These are phyloP conservation scores for Umbelopsis sp. DNA, from an alignment of 192 early-diverging fungal species.

Conservation along the genomic window DNA sequence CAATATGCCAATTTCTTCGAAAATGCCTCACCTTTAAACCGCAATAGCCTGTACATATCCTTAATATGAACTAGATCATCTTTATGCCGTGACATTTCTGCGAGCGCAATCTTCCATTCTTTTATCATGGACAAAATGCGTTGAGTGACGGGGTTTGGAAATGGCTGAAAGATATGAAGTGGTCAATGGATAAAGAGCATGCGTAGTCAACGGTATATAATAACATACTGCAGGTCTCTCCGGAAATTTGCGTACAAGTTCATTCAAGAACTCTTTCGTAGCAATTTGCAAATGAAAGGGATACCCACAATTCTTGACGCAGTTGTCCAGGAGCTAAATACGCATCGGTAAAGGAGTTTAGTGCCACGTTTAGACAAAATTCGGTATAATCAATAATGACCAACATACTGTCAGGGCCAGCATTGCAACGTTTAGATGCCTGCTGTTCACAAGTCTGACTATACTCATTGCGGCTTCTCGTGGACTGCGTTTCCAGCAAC, in stretches of 20 bases:
- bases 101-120: slow-evolving; percentile 92
- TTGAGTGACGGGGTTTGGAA: slow-evolving; percentile 75
- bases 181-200: slow-evolving; percentile 2
- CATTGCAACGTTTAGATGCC: slow-evolving; percentile 59
- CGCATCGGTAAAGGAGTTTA: not conserved
- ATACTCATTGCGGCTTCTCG: slow-evolving; percentile 77
- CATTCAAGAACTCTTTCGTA: slow-evolving; percentile 96
- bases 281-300: slow-evolving; percentile 96
- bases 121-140: slow-evolving; percentile 92
- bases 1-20: not conserved
- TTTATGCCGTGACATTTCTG: slow-evolving; percentile 85
- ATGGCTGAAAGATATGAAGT: slow-evolving; percentile 30
- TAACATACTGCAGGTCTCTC: slow-evolving; percentile 77
- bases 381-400: not conserved
- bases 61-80: slow-evolving; percentile 93
- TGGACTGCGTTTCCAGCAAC: slow-evolving; percentile 43
- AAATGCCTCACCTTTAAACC: slow-evolving; percentile 73
- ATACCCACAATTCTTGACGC: slow-evolving; percentile 99
- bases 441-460: slow-evolving; percentile 64
- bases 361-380: not conserved
- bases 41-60: slow-evolving; percentile 91
- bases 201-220: not conserved
- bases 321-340: slow-evolving; percentile 87
- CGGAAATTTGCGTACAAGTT: slow-evolving; percentile 92
- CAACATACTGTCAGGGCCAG: slow-evolving; percentile 62